These are phyloP conservation scores for Penicillium polonicum DNA, from an alignment of 2,329 filamentous ascomycete genomes.

Conservation along the genomic window DNA sequence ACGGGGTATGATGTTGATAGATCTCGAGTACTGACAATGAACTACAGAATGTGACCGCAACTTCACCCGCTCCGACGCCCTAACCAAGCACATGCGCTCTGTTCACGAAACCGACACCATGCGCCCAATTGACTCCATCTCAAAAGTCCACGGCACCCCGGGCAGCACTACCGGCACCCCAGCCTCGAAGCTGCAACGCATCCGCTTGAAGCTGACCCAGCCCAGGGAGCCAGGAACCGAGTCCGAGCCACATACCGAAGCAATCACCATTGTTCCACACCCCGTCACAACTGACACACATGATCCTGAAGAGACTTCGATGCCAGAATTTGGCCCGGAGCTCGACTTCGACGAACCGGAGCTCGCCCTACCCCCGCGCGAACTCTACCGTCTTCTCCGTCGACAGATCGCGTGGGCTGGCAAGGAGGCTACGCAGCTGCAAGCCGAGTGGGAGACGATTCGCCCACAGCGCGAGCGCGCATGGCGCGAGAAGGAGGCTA, in stretches of 20 bases:
- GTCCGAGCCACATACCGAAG: slow-evolving; percentile 21
- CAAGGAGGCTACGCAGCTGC: slow-evolving; percentile 42
- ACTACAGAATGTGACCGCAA: slow-evolving; percentile 86
- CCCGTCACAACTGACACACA: slow-evolving; percentile 28
- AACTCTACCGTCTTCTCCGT: slow-evolving; percentile 47
- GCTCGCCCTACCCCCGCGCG: slow-evolving; percentile 40
- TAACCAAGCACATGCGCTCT: slow-evolving; percentile 98
- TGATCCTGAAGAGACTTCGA: slow-evolving; percentile 36
- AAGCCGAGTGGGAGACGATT: slow-evolving; percentile 41
- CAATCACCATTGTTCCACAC: slow-evolving; percentile 16
- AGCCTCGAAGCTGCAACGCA: slow-evolving; percentile 39
- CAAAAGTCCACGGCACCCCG: slow-evolving; percentile 36
- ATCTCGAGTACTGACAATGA: slow-evolving; percentile 1
- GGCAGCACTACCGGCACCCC: slow-evolving; percentile 26
- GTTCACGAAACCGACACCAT: slow-evolving; percentile 96
- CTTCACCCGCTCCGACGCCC: slow-evolving; percentile 91
- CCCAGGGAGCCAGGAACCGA: slow-evolving; percentile 31
- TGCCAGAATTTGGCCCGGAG: slow-evolving; percentile 42
- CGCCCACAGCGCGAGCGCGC: slow-evolving; percentile 38
- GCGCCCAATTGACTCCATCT: slow-evolving; percentile 59
- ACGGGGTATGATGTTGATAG: neutral
- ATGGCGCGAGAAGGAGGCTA: slow-evolving; percentile 45
- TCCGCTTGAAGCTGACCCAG: slow-evolving; percentile 44
- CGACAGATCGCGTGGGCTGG: slow-evolving; percentile 51
- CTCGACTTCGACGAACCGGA: slow-evolving; percentile 47